A percentile compares a stretch with the other conserved stretches of the same genome.
These are phyloP conservation scores for Puccinia novopanici DNA, from an alignment of 1,284 basidiomycete species.

Conservation along the genomic window DNA sequence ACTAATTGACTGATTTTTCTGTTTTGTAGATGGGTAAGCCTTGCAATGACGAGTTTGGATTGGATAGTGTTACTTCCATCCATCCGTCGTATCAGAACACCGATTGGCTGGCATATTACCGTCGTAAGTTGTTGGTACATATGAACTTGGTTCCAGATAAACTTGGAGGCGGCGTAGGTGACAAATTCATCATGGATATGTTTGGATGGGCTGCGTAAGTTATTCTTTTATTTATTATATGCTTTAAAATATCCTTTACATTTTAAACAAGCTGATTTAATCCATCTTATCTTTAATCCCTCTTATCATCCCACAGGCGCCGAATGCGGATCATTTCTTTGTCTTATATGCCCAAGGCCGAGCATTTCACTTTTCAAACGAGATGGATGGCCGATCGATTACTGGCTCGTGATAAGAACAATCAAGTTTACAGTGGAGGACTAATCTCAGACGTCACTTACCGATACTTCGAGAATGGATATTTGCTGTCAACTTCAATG, in stretches of 20 bases:
- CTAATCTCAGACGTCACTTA: neutral
- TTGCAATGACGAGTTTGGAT: too few species aligned
- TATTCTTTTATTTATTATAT: too few species aligned
- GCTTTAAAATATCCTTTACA: too few species aligned
- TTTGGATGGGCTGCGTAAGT: too few species aligned
- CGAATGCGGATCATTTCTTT: neutral
- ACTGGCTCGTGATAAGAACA: neutral
- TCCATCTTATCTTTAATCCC: too few species aligned
- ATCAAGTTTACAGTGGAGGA: neutral
- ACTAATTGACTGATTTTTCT: too few species aligned
- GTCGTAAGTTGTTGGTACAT: too few species aligned
- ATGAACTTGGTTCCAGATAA: too few species aligned
- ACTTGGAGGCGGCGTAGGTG: too few species aligned
- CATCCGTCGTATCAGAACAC: neutral
- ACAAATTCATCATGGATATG: too few species aligned
- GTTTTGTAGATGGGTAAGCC: too few species aligned
- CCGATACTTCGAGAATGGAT: neutral
- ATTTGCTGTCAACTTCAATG: neutral
- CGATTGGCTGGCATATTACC: neutral
- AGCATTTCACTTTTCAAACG: slow-evolving; percentile 8
- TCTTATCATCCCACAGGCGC: neutral
- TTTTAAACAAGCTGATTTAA: neutral
- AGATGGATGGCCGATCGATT: neutral
- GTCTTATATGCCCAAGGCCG: neutral
- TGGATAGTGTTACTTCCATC: neutral